phyloP scores from a whole-genome alignment of 2,329 filamentous ascomycete species.

The Alternaria brassicicola region DNA sequence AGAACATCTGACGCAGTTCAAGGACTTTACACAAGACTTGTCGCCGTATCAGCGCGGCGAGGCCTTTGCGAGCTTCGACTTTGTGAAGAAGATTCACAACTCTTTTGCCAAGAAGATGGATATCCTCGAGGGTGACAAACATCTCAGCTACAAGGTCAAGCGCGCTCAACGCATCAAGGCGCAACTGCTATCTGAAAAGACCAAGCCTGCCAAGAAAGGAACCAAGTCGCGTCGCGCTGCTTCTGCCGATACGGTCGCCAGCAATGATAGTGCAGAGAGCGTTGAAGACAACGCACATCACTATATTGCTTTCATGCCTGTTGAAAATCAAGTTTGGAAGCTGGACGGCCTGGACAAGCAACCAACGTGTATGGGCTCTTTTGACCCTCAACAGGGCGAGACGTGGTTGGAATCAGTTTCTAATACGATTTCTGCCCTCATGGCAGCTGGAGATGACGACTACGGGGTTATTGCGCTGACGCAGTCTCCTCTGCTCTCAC shows the following conservation, averaged over 20 bases:
- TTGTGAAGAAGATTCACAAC: conserved; percentile 84
- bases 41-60: conserved; percentile 77
- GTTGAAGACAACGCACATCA: conserved; percentile 74
- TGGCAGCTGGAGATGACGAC: conserved; percentile 70
- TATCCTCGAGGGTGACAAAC: conserved; percentile 72
- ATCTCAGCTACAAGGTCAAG: conserved; percentile 67
- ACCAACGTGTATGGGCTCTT: conserved; percentile 65
- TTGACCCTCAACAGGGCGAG: conserved; percentile 40
- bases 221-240: conserved; percentile 46
- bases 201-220: conserved; percentile 49
- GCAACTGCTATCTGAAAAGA: conserved; percentile 1
- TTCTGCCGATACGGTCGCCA: conserved; percentile 28
- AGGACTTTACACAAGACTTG: conserved; percentile 70
- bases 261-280: conserved; percentile 52
- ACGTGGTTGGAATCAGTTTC: conserved; percentile 72
- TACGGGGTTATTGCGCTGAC: conserved; percentile 81
- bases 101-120: conserved; percentile 73
- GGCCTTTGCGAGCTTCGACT: conserved; percentile 73
- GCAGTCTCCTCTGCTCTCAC: conserved; percentile 64
- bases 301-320: conserved; percentile 87
- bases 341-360: conserved; percentile 81
- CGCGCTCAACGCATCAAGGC: conserved; percentile 30
- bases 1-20: conserved; percentile 73
- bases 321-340: conserved; percentile 78
- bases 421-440: conserved; percentile 69